Base-by-base conservation (phyloP, 2,329 filamentous ascomycete genomes). In the Aspergillus sp. region DNA sequence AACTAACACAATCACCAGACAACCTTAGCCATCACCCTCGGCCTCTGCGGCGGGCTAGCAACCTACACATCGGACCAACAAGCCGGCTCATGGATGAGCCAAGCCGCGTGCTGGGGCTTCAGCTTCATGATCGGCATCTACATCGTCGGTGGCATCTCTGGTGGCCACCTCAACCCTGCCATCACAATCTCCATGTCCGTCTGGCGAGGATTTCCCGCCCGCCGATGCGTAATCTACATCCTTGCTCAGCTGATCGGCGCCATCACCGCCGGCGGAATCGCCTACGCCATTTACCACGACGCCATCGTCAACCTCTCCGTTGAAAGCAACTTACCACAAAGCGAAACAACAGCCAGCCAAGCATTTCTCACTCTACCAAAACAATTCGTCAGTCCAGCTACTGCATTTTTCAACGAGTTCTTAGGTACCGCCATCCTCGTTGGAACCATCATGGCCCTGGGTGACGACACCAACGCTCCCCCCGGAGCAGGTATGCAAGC, bases 131-230 rank as follows among this genome's bases (percentile, higher is more conserved):
- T 81, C 0, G 80, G 74, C 5, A 79, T 81, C 59, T 81, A 81
- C 54, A 58, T 79, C 3, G 74, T 76, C 2, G 81, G 79, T 65
- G 80, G 81, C 15, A 74, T 82, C 4, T 80, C 78, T 4, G 81
- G 81, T 59, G 79, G 76, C 0, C 81, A 83, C 57, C 70, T 83
- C n/a, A 83, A 81, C 52, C 81, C 81, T 0, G 78, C 75, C 0
- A 73, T 83, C 6, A 79, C 79, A 0, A 71, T 82, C 17, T 49
- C 69, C 1, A 62, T 76, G 3, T 68, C 66, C 13, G 60, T 73
- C 3, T 77, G 70, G 50, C 73, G 74, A 3, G 75, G 75, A 10
- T 77, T 78, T 41, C 75, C 74, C 0, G 70, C 65, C 7, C 63
- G 66, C 0, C 63, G 68, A 17, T 68, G 67, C 3, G 45, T 65